These are phyloP conservation scores for Aspergillus aculeatinus DNA, from an alignment of 2,329 filamentous ascomycete genomes.

Conservation along the genomic window DNA sequence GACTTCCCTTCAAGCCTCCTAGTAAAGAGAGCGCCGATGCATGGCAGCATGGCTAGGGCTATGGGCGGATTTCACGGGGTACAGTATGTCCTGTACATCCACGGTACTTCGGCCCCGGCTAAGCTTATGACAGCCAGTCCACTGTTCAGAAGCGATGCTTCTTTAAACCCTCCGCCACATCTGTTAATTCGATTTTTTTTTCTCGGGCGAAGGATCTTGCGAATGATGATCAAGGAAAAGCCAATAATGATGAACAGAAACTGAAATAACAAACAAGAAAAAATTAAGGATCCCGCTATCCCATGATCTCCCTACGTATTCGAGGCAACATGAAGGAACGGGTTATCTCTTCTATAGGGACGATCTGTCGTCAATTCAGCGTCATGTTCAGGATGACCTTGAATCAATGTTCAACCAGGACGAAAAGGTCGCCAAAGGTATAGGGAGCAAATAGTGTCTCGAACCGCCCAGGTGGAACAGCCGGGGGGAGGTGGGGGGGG, in stretches of 20 bases:
- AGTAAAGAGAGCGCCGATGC: too few species aligned
- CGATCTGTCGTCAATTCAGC: constrained; percentile 1
- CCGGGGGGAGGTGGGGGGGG: not conserved
- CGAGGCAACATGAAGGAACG: not conserved
- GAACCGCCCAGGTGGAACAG: not conserved
- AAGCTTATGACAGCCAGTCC: constrained; percentile 7
- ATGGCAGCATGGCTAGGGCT: not conserved
- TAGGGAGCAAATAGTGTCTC: not conserved
- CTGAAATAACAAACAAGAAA: too few species aligned
- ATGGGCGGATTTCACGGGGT: not conserved
- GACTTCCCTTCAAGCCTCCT: constrained; percentile 18
- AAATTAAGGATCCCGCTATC: not conserved
- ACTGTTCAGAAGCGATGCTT: not conserved
- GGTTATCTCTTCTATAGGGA: not conserved
- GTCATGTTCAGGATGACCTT: constrained; percentile 8
- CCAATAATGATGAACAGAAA: not conserved
- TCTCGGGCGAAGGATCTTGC: not conserved
- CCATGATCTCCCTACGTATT: not conserved
- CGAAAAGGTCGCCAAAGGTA: not conserved
- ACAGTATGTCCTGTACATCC: constrained; percentile 4
- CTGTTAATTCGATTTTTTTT: not conserved
- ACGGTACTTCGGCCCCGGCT: not conserved
- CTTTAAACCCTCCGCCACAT: not conserved
- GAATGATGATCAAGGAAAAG: not conserved
- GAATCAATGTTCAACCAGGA: not conserved